Evolutionary conservation across 768 basidiomycete species (phyloP).

Genomic region (Suillus cothurnatus): DNA sequence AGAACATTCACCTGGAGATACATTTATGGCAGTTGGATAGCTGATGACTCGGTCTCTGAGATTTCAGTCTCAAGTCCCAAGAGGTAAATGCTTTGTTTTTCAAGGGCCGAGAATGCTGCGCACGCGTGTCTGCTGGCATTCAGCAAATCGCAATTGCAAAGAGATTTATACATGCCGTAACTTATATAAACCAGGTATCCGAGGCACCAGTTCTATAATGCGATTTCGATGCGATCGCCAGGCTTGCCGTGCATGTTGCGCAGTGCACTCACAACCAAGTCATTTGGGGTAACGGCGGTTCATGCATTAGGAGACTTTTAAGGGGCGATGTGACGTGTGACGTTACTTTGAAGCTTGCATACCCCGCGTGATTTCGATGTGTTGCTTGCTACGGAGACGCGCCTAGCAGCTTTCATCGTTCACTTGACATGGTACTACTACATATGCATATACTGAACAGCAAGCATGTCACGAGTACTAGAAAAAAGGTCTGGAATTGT

Average conservation of each 20-base stretch:
- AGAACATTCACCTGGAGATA: not conserved
- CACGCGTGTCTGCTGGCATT: not conserved
- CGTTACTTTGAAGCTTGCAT: no score
- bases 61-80: no score
- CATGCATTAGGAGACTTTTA: no score
- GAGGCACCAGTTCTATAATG: constrained; percentile 4
- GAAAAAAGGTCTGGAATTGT: not conserved
- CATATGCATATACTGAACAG: constrained; percentile 3
- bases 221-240: not conserved
- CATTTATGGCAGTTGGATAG: not conserved
- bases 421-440: not conserved
- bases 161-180: not conserved
- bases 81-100: not conserved
- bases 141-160: not conserved
- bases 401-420: not conserved
- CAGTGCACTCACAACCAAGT: not conserved
- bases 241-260: not conserved
- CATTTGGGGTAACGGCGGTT: no score
- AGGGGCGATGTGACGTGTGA: no score
- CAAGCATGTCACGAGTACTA: not conserved
- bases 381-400: not conserved
- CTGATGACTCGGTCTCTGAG: not conserved
- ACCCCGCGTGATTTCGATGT: constrained; percentile 3
- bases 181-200: not conserved
- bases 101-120: not conserved